Base-by-base conservation (phyloP, 768 basidiomycete genomes). In the Lyophyllum atratum region DNA sequence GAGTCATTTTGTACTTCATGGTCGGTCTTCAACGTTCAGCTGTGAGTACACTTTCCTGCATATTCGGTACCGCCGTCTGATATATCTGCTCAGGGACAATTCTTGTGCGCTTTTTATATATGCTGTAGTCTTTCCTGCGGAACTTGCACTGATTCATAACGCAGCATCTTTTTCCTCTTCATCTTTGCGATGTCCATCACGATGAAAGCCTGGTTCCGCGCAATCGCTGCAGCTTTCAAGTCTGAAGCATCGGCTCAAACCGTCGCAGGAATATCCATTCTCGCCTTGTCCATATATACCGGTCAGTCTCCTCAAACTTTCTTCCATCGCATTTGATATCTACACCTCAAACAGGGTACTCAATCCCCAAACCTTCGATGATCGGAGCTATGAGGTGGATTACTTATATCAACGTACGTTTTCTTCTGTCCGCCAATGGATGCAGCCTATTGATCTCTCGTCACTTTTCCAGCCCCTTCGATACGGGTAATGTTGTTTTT, bases 161-260 rank as follows among this genome's bases (percentile, higher is more conserved):
- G 4, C 55, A 88, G 87, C 66, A 82, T 77, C 24, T 85, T 81
- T 69, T 78, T 83, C 66, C 67, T 91, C 22, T 81, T 86, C 58
- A 62, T 84, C 9, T 77, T 84, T 48, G 70, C 77, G 4, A 79
- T 85, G 52, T 80, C 85, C 24, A 56, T 92, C 28, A 72, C 85
- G 11, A 88, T 93, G 82, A 88, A 88, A 68, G 85, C 84, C 0
- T 85, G 87, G 78, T 95, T 93, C 80, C 79, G 92, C 19, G 76
- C 78, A 0, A 63, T 90, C 8, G 85, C 86, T 0, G 84, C 88
- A 0, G 76, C 78, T 3, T 85, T 87, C 65, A 76, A 76, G 34
- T 73, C 77, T 11, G 80, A 82, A 54, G 83, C 86, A 1, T 79
- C 85, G 0, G 86, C 88, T 14, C 83, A 84, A 60, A 78, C 86